A percentile compares a stretch with the other conserved stretches of the same genome.
phyloP scores from a whole-genome alignment of 257 asterid genomes.

The Agastache rugosa region DNA sequence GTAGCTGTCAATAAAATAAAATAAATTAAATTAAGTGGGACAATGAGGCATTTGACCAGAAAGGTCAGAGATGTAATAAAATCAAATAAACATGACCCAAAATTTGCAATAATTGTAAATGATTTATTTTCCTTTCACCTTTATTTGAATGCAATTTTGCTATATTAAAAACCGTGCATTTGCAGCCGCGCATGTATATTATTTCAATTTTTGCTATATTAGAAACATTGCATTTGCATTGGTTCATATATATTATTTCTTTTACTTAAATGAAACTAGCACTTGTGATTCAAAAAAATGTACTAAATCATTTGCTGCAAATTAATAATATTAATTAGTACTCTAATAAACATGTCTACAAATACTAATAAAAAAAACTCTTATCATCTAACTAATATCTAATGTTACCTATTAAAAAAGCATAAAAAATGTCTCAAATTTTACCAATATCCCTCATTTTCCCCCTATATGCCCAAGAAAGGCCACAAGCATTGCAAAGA shows the following conservation, averaged over 20 bases:
- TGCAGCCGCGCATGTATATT: no score
- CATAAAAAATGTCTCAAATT: neutral
- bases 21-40: neutral
- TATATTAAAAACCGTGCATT: no score
- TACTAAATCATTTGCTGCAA: no score
- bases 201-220: no score
- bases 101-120: neutral
- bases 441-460: slow-evolving; percentile 12
- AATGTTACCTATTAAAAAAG: neutral
- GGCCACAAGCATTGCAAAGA: slow-evolving; percentile 49
- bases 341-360: no score
- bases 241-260: no score
- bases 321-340: no score
- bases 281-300: no score
- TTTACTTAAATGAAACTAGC: no score
- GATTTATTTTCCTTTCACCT: no score
- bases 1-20: neutral
- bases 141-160: neutral
- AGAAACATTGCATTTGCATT: no score
- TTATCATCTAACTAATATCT: neutral
- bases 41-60: slow-evolving; percentile 5
- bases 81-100: neutral
- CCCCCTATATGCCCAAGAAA: slow-evolving; percentile 33
- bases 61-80: neutral
- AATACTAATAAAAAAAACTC: no score